Base-by-base conservation (phyloP, 129 eudicot genomes). In the Escallonia herrerae region DNA sequence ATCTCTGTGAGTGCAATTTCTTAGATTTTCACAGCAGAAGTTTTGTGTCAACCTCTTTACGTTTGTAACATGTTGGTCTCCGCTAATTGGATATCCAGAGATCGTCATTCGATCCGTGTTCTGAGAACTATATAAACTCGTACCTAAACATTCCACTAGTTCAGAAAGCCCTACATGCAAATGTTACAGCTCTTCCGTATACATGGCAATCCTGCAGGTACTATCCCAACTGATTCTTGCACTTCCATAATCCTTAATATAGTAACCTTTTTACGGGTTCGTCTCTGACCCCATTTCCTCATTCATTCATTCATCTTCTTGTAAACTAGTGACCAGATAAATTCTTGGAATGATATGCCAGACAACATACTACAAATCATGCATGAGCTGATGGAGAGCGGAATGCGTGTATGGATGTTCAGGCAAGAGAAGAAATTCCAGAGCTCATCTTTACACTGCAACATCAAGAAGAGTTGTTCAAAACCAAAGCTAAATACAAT, bases 61-160 rank as follows among this genome's bases (percentile, higher is more conserved):
- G 0, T 56, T 22, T 15, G 15, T 56, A 15, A 10, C 14, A 2
- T 2, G 7, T 7, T 59, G n/a, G 0, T 38, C 1, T 6, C 2
- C 6, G 1, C 41, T 56, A 56, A 56, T 56, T 7, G 7, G 3
- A 38, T 5, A 15, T 57, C 15, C 50, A 60, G 65, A 41, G 41
- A 33, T 40, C 65, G 15, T 42, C 65, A 5, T 62, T 72, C 45
- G 69, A 72, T 72, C 76, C 76, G 8, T 72, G 76, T 69, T 62
- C 69, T 3, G 63, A 33, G 58, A 14, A 7, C 6, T 72, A 72
- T 56, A 60, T 72, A 4, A 8, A 6, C 3, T 39, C 63, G 43
- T 69, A 69, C 66, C 48, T 72, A 15, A 63, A 72, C n/a, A 51
- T 14, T 60, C 76, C 63, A 40, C 56, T 62, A 53, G 65, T 60